phyloP scores from a whole-genome alignment of 164 flowering plant genomes.

The Berberis thunbergii region DNA sequence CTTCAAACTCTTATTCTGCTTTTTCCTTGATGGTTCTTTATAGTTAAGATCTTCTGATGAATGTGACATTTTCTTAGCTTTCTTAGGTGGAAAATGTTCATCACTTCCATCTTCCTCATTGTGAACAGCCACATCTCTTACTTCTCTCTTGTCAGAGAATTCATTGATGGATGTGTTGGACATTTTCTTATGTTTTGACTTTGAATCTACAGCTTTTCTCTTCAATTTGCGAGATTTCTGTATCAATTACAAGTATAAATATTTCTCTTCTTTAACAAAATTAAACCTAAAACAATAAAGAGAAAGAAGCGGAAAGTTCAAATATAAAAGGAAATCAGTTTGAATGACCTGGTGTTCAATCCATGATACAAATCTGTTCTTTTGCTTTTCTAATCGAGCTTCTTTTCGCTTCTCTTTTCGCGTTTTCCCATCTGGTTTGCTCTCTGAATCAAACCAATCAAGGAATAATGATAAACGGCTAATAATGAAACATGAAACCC shows the following conservation, averaged over 20 bases:
- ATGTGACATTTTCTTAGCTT: constrained; percentile 6
- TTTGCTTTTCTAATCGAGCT: constrained; percentile 29
- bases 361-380: constrained; percentile 36
- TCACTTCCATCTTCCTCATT: constrained; percentile 2
- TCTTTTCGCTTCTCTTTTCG: constrained; percentile 47
- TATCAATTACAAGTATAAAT: constrained; percentile 14
- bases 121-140: background rate
- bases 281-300: background rate
- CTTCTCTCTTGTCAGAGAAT: constrained; percentile 3
- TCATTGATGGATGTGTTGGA: background rate
- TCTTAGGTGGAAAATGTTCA: constrained; percentile 8
- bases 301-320: background rate
- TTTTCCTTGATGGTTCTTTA: constrained; percentile 3
- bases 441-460: constrained; percentile 1
- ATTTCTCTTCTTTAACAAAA: background rate
- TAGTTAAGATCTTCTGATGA: background rate
- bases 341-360: constrained; percentile 33
- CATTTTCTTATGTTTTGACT: constrained; percentile 4
- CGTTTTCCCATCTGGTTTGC: constrained; percentile 20
- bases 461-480: background rate
- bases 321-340: too few species aligned
- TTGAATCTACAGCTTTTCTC: constrained; percentile 2
- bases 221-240: constrained; percentile 16
- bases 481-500: too few species aligned
- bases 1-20: constrained; percentile 24